A percentile compares a stretch with the other conserved stretches of the same genome.
phyloP scores from a whole-genome alignment of 441 rosid species.

The Adansonia grandidieri region DNA sequence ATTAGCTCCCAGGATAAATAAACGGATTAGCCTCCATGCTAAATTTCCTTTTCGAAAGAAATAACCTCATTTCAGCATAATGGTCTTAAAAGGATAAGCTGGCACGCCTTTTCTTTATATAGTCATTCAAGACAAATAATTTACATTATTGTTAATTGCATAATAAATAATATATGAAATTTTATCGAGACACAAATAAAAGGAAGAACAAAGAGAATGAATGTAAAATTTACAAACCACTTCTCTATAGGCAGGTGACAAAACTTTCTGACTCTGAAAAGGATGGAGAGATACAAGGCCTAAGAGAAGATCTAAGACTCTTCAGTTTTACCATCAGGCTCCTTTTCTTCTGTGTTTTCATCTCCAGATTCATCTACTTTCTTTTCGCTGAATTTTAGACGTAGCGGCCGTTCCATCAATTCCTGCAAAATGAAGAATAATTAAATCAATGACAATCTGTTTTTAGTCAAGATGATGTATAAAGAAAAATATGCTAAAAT shows the following conservation, averaged over 20 bases:
- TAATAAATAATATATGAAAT: not conserved
- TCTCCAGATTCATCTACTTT: conserved; percentile 49
- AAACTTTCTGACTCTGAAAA: not conserved
- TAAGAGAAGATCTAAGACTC: conserved; percentile 23
- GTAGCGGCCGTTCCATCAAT: conserved; percentile 77
- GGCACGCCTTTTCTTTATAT: not conserved
- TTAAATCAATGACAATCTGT: not conserved
- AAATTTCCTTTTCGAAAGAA: too few species aligned
- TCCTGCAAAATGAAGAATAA: conserved; percentile 50
- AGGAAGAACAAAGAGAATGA: not conserved
- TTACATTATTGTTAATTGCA: not conserved
- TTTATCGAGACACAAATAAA: not conserved
- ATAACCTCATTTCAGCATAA: too few species aligned
- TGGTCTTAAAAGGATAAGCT: too few species aligned
- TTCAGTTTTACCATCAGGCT: conserved; percentile 33
- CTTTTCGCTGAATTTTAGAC: conserved; percentile 60
- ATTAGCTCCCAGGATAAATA: too few species aligned
- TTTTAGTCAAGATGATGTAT: not conserved
- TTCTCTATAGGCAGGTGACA: not conserved
- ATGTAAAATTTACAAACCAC: not conserved
- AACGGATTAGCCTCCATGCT: too few species aligned
- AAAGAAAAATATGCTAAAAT: not conserved
- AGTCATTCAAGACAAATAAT: not conserved
- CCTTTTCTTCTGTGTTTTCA: conserved; percentile 45
- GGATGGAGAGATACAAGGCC: not conserved